Conservation (phyloP, 805 yeast genomes). For the Suhomyces vadensis region DNA sequence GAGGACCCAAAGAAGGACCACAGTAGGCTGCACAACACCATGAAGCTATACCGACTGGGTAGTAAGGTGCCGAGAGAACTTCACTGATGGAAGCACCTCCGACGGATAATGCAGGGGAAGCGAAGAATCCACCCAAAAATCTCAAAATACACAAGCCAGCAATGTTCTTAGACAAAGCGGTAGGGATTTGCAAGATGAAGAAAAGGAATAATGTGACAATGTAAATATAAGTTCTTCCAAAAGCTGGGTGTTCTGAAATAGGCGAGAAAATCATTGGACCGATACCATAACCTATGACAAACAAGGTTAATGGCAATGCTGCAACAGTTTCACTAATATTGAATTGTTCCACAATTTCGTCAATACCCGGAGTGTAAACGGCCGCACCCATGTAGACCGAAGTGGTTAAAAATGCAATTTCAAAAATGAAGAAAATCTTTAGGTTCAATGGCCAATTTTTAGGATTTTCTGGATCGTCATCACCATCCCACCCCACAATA, state of each 20-base stretch:
- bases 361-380: constrained; percentile 53
- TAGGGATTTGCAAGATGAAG: constrained; percentile 54
- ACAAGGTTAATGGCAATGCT: constrained; percentile 52
- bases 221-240: constrained; percentile 57
- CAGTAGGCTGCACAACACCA: constrained; percentile 57
- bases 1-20: constrained; percentile 59
- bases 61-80: constrained; percentile 39
- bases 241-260: constrained; percentile 52
- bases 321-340: constrained; percentile 46
- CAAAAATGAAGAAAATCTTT: constrained; percentile 38
- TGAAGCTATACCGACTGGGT: constrained; percentile 48
- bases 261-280: constrained; percentile 64
- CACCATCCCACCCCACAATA: constrained; percentile 36
- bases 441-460: constrained; percentile 51
- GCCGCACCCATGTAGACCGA: constrained; percentile 60
- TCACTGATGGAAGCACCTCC: constrained; percentile 63
- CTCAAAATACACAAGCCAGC: constrained; percentile 53
- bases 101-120: constrained; percentile 57
- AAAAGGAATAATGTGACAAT: constrained; percentile 48
- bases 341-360: constrained; percentile 46
- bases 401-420: constrained; percentile 47
- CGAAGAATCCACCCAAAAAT: constrained; percentile 54
- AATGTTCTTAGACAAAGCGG: constrained; percentile 51
- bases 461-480: constrained; percentile 58
- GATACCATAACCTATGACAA: constrained; percentile 60